Evolutionary conservation across 2,329 filamentous ascomycete species (phyloP).

Genomic region (Epichloe brachyelytri): DNA sequence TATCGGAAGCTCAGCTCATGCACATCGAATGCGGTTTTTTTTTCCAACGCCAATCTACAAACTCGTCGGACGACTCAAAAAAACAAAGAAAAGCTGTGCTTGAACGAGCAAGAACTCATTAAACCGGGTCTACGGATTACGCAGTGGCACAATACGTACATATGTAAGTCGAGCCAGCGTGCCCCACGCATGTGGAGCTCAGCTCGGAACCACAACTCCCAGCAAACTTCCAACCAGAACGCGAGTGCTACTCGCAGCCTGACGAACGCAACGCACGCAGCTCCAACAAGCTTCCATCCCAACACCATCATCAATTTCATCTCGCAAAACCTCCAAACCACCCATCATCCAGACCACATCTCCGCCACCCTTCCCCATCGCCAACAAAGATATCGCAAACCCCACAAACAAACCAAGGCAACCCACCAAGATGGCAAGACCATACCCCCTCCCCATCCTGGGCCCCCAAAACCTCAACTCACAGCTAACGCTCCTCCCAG

Average conservation of each 20-base stretch:
- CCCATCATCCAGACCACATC: constrained; percentile 3
- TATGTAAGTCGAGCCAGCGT: too few relatives aligned
- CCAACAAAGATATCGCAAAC: not conserved
- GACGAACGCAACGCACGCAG: constrained; percentile 3
- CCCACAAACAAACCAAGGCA: not conserved
- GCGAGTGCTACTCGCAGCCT: constrained; percentile 18
- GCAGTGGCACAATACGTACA: too few relatives aligned
- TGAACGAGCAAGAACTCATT: too few relatives aligned
- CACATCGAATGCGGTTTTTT: rapidly evolving
- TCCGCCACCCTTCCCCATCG: not conserved
- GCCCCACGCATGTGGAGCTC: too few relatives aligned
- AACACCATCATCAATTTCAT: not conserved
- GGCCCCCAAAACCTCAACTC: not conserved
- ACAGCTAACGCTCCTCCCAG: constrained; percentile 30
- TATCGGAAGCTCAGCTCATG: too few relatives aligned
- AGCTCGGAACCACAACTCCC: not conserved
- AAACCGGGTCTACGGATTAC: too few relatives aligned
- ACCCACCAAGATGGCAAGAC: constrained; percentile 35
- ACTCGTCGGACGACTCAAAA: too few relatives aligned
- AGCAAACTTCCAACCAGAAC: constrained; percentile 6
- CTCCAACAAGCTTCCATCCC: constrained; percentile 1
- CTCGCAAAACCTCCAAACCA: constrained; percentile 1
- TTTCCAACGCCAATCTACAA: too few relatives aligned
- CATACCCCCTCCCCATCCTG: not conserved
- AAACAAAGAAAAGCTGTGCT: too few relatives aligned